Base-by-base conservation (phyloP, 257 asterid species). In the Lycium barbarum region DNA sequence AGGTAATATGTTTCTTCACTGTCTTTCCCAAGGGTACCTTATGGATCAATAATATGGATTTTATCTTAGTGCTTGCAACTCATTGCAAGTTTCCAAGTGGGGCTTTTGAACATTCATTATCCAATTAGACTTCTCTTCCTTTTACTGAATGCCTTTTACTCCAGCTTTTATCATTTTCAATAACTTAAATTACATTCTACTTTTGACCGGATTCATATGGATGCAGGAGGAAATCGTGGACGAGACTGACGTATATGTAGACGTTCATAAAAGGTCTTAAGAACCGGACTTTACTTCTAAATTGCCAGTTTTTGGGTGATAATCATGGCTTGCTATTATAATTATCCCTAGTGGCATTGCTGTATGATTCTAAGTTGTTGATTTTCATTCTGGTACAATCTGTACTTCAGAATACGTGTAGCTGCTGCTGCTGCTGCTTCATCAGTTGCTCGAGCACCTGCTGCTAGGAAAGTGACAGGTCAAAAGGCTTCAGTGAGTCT, bases 381-480 rank as follows among this genome's bases (percentile, higher is more conserved):
- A 65, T 59, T 57, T 18, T 81, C 11, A 83, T 74, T 51, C 15
- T 86, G 71, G 86, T 49, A 79, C 54, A 20, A 83, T 80, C 82
- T 67, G 54, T 84, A 61, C 83, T 79, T 89, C 93, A 96, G 99
- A 88, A 94, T 97, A 92, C 94, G 98, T 0, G 99, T 97, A 12
- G 98, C 91, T 40, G 99, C 99, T 9, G 98, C 98, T 6, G 99
- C 98, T 6, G 99, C 95, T 14, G 99, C 98, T 84, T 93, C 99
- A 83, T 94, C 94, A 3, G 93, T 95, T 79, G 98, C 97, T 83
- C 95, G 99, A 79, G 97, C 97, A 84, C 96, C 96, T 83, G 86
- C 93, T 20, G 87, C 57, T 73, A 83, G 90, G 87, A 91, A 87
- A 66, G 71, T 86, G 68, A 88, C 86, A 43, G 87, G 83, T 85